A percentile compares a stretch with the other conserved stretches of the same genome.
These are phyloP conservation scores for Barbatosphaeria neglecta DNA, from an alignment of 495 filamentous ascomycete genomes.

Conservation along the genomic window DNA sequence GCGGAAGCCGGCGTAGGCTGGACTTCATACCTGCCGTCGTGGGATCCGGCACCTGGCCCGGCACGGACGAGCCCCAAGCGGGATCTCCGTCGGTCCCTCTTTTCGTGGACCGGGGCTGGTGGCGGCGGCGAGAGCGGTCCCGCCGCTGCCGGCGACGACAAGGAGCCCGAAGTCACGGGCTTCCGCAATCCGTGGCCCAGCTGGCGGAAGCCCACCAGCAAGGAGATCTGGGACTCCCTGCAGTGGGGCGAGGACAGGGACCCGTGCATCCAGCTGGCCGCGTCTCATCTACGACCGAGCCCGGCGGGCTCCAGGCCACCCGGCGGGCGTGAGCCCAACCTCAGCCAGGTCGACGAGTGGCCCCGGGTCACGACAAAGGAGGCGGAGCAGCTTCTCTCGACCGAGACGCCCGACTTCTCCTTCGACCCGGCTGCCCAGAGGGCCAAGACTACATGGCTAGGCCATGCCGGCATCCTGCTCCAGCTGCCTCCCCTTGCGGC, in stretches of 20 bases:
- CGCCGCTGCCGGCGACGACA: conserved; percentile 3
- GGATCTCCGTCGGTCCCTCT: neutral
- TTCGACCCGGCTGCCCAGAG: neutral
- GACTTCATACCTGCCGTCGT: conserved; percentile 7
- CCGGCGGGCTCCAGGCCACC: neutral
- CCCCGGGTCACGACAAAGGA: conserved; percentile 9
- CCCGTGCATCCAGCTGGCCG: conserved; percentile 9
- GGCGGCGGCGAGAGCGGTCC: neutral
- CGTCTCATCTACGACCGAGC: conserved; percentile 6
- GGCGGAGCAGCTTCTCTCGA: conserved; percentile 7
- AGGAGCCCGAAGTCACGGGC: conserved; percentile 9
- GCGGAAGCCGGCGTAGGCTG: neutral
- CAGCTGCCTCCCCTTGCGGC: conserved; percentile 16
- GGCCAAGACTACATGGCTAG: conserved; percentile 34
- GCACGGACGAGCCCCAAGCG: neutral
- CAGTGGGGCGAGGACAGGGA: conserved; percentile 14
- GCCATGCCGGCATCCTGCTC: conserved; percentile 38
- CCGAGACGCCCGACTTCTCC: conserved; percentile 15
- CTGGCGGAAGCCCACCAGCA: conserved; percentile 16
- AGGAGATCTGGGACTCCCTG: conserved; percentile 14
- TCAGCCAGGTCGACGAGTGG: conserved; percentile 6
- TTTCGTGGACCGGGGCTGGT: no score
- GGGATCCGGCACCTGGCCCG: neutral
- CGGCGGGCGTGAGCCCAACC: conserved; percentile 1
- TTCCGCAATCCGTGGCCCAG: conserved; percentile 48